Percentiles rank a stretch among this genome's conserved stretches.
Evolutionary conservation across 2,329 filamentous ascomycete species (phyloP).

Genomic region (Clonostachys solani): DNA sequence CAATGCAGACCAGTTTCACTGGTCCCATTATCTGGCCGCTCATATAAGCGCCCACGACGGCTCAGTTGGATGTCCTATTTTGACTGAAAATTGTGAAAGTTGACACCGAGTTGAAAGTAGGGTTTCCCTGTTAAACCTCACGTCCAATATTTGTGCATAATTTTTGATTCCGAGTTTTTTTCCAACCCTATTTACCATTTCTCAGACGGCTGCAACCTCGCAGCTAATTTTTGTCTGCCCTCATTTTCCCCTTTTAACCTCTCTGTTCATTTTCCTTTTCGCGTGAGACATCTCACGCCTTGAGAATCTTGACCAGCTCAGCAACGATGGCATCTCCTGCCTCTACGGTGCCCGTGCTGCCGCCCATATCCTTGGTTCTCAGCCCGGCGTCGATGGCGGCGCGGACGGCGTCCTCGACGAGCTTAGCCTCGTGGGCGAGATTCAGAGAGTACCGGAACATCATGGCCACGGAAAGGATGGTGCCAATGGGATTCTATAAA

Average conservation of each 20-base stretch:
- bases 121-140: too few species aligned
- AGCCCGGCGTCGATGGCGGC: slow-evolving; percentile 75
- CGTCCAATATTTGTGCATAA: background rate
- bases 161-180: background rate
- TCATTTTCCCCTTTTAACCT: background rate
- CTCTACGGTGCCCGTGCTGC: slow-evolving; percentile 65
- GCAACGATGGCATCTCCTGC: slow-evolving; percentile 70
- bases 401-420: slow-evolving; percentile 78
- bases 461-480: slow-evolving; percentile 90
- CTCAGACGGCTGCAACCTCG: background rate
- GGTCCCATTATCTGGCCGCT: too few species aligned
- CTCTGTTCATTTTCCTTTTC: background rate
- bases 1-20: too few species aligned
- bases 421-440: slow-evolving; percentile 70
- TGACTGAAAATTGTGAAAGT: too few species aligned
- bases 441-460: slow-evolving; percentile 91
- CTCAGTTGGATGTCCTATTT: too few species aligned
- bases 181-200: background rate
- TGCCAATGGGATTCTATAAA: slow-evolving; percentile 64
- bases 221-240: background rate
- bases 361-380: slow-evolving; percentile 81
- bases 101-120: too few species aligned
- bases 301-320: slow-evolving; percentile 5
- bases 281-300: slow-evolving; percentile 1
- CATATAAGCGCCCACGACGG: too few species aligned